phyloP scores from a whole-genome alignment of 768 basidiomycete genomes.

The Pleurotus giganteus region DNA sequence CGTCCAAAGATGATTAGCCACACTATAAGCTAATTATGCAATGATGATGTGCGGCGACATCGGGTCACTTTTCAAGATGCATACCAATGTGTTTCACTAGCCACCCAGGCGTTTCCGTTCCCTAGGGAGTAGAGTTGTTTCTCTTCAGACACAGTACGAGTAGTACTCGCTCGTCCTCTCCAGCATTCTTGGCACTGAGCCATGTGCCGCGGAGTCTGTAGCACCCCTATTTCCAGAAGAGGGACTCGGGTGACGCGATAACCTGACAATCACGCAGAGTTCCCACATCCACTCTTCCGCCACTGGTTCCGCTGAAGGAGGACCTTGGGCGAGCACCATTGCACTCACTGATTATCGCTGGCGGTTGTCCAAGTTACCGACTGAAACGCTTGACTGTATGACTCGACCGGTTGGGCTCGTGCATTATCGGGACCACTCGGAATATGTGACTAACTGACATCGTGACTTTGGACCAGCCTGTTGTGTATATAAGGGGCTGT shows the following conservation, averaged over 20 bases:
- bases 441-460: neutral
- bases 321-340: neutral
- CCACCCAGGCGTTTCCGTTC: no score
- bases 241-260: neutral
- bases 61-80: no score
- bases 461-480: neutral
- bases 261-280: neutral
- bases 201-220: neutral
- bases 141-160: no score
- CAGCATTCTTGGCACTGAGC: no score
- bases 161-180: no score
- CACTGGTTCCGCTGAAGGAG: neutral
- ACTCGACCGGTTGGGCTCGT: neutral
- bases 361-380: neutral
- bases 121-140: no score
- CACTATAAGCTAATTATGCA: no score
- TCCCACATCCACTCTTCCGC: neutral
- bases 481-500: neutral
- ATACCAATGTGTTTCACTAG: no score
- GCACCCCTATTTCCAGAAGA: neutral
- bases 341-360: neutral
- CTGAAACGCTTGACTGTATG: neutral
- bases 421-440: conserved; percentile 3
- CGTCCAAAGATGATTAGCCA: no score
- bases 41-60: no score